Base-by-base conservation (phyloP, 495 filamentous ascomycete genomes). In the Penicillium simplicissimum region DNA sequence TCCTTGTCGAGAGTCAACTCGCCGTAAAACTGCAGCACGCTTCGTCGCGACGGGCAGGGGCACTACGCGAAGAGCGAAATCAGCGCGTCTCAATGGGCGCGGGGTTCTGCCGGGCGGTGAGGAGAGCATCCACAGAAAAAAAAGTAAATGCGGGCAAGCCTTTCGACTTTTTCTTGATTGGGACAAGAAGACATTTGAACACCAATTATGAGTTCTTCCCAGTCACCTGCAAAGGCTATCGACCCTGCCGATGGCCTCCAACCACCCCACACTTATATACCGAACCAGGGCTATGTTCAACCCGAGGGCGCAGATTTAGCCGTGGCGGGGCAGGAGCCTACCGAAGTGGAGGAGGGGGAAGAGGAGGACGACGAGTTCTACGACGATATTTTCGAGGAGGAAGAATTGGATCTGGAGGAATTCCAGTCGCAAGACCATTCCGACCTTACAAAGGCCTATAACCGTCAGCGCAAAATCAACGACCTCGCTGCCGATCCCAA, bases 391-490 rank as follows among this genome's bases (percentile, higher is more conserved):
- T 83, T 86, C 58, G 35, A 55, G 33, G 79, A 84, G 19, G 77
- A 81, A 25, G 77, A 82, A 51, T 68, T 86, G 6, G 84, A 88
- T 38, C 79, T 82, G 48, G 84, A 85, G 38, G 84, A 88, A 7
- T 82, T 85, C 55, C 77, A 75, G 23, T 78, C 85, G 7, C 80
- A 83, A 1, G 85, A 90, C 57, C 77, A 82, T 2, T 75, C 80
- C 37, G 90, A 97, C 71, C 84, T 92, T 43, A 91, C 92, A 40
- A 96, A 96, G 75, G 85, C 87, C 28, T 97, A 96, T 79, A 98
- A 97, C 73, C 91, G 93, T 58, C 91, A 95, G 69, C 82, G 86
- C 54, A 79, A 81, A 64, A 63, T 83, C 42, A 81, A 88, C 76
- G 84, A 87, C 66, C 67, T 79, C 40, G 74, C 86, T 72, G 69